Conservation (phyloP, 2,329 filamentous ascomycete genomes). For the Calonectria naviculata region DNA sequence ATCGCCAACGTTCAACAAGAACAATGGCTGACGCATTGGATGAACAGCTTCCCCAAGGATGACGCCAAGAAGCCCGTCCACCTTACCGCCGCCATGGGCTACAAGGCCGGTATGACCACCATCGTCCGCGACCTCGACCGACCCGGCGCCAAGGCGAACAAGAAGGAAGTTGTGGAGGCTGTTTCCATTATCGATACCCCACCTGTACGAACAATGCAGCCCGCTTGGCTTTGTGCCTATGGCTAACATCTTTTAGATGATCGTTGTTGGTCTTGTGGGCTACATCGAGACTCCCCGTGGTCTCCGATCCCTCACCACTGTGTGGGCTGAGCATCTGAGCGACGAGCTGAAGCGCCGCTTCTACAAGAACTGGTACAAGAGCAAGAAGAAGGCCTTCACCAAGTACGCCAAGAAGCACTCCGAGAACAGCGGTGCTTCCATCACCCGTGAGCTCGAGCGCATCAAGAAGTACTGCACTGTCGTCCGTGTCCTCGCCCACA, state of each 20-base stretch:
- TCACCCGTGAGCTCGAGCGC: constrained; percentile 98
- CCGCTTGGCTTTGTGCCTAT: constrained; percentile 81
- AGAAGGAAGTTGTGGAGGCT: constrained; percentile 96
- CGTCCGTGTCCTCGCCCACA: constrained; percentile 98
- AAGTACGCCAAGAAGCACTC: constrained; percentile 99
- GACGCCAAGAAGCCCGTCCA: constrained; percentile 99
- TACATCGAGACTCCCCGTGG: constrained; percentile 99
- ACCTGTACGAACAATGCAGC: constrained; percentile 91
- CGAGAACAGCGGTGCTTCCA: constrained; percentile 87
- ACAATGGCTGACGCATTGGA: constrained; percentile 41
- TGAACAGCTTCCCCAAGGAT: constrained; percentile 96
- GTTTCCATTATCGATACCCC: constrained; percentile 91
- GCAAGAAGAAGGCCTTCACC: constrained; percentile 99
- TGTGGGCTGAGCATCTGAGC: constrained; percentile 99
- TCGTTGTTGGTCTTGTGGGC: constrained; percentile 99
- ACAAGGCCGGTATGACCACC: constrained; percentile 99
- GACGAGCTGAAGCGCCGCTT: constrained; percentile 99
- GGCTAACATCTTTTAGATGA: constrained; percentile 88
- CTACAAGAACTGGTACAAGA: constrained; percentile 99
- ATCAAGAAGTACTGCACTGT: constrained; percentile 99
- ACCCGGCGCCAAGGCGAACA: constrained; percentile 99
- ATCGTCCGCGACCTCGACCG: constrained; percentile 99
- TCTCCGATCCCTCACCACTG: constrained; percentile 98
- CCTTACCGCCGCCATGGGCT: constrained; percentile 97
- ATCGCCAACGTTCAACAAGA: constrained; percentile 5